phyloP scores from a whole-genome alignment of 2,329 filamentous ascomycete species.

The Bipolaris bicolor region DNA sequence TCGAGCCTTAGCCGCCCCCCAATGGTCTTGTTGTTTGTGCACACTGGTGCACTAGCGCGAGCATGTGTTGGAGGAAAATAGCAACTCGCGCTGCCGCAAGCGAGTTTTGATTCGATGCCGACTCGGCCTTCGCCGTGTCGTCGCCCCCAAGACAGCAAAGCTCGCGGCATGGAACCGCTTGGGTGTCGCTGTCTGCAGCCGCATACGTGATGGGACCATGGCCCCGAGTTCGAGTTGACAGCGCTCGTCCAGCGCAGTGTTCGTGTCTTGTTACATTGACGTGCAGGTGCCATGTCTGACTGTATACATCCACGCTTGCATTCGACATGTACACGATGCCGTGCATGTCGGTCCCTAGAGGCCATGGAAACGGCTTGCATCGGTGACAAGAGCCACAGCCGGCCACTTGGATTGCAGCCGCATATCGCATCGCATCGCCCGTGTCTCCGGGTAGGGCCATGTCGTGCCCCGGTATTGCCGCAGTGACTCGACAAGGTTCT shows the following conservation, averaged over 20 bases:
- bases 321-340: too few species aligned
- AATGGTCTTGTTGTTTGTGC: slow-evolving; percentile 22
- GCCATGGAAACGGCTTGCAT: slow-evolving; percentile 14
- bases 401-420: slow-evolving; percentile 5
- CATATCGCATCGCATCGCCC: slow-evolving; percentile 10
- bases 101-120: slow-evolving; percentile 5
- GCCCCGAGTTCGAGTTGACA: slow-evolving; percentile 13
- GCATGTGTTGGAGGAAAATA: slow-evolving; percentile 11
- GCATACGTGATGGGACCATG: slow-evolving; percentile 5
- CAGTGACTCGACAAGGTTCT: slow-evolving; percentile 3
- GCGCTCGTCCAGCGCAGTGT: slow-evolving; percentile 18
- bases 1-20: slow-evolving; percentile 10
- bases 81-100: slow-evolving; percentile 7
- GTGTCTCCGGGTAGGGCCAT: slow-evolving; percentile 8
- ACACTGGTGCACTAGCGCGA: slow-evolving; percentile 13
- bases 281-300: slow-evolving; percentile 13
- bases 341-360: too few species aligned
- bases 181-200: slow-evolving; percentile 13
- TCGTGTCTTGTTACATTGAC: slow-evolving; percentile 10
- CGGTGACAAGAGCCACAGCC: slow-evolving; percentile 7
- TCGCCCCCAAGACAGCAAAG: slow-evolving; percentile 11
- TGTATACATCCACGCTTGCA: slow-evolving; percentile 10
- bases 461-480: not conserved
- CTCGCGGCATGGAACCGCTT: slow-evolving; percentile 32
- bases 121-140: slow-evolving; percentile 8